Base-by-base conservation (phyloP, 2,329 filamentous ascomycete species). In the Cercospora brassicicola region DNA sequence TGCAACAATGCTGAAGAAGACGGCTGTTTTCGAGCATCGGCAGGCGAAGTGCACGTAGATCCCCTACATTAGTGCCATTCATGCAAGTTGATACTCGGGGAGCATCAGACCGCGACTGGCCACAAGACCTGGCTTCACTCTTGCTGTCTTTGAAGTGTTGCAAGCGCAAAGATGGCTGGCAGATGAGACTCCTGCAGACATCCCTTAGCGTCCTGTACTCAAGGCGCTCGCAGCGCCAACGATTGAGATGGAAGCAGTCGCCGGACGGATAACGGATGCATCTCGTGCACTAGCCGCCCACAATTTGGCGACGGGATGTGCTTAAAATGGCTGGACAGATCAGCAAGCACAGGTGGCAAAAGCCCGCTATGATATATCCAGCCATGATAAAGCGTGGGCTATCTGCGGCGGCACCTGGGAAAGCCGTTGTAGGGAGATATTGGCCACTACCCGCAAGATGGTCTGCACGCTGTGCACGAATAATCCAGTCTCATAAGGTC, bases 101-200 rank as follows among this genome's bases (percentile, higher is more conserved):
- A 42, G 36, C 36, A 42, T n/a, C 0, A 3, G 8, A n/a, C 36
- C 15, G 36, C 36, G 0, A 42, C 36, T 42, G 36, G 15, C 36
- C 15, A 42, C 36, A 15, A 9, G 15, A n/a, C 15, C 36, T n/a
- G 15, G 36, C 33, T n/a, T 13, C 7, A 15, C 6, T 42, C 15
- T n/a, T 42, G 15, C 36, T 42, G 15, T 42, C 6, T n/a, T 42
- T n/a, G 6, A n/a, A 42, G 36, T n/a, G 36, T n/a, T 42, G 36
- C 36, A 15, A n/a, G 7, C 15, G 36, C 15, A 42, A 53, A 53
- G 48, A 39, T 56, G 61, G 30, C 61, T 53, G 30, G 45, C 26
- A 42, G 5, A 26, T 64, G 61, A 64, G 23, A 64, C 48, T 39
- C 20, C 28, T 64, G 61, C 48, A 56, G 61, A 55, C 61, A 56